A percentile compares a stretch with the other conserved stretches of the same genome.
phyloP scores from a whole-genome alignment of 1,284 basidiomycete genomes.

The Moniliella sp. region DNA sequence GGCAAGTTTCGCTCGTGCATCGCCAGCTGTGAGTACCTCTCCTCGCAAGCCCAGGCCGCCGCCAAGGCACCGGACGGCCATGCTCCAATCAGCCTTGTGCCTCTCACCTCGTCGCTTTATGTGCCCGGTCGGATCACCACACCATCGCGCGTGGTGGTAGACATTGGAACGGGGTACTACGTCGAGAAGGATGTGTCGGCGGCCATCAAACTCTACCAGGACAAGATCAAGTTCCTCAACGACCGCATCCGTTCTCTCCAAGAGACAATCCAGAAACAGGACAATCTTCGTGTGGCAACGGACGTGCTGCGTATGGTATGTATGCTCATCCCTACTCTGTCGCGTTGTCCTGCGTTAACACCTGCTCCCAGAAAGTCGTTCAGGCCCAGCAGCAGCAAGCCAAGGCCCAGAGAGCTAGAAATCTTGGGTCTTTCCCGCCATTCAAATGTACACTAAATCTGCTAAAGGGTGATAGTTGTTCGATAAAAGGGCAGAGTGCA shows the following conservation, averaged over 20 bases:
- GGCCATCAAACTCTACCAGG: constrained; percentile 21
- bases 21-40: constrained; percentile 53
- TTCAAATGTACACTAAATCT: too few species aligned
- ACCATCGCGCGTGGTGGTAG: constrained; percentile 67
- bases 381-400: not conserved
- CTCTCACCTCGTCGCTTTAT: constrained; percentile 78
- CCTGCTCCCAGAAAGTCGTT: constrained; percentile 1
- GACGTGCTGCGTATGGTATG: constrained; percentile 26
- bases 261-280: constrained; percentile 24
- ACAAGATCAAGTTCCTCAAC: constrained; percentile 21
- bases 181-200: constrained; percentile 57
- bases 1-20: constrained; percentile 72
- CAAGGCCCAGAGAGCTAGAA: not conserved
- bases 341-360: not conserved
- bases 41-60: too few species aligned
- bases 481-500: too few species aligned
- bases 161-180: constrained; percentile 88
- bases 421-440: not conserved
- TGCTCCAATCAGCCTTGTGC: constrained; percentile 68
- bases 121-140: constrained; percentile 73
- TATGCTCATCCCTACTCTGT: not conserved
- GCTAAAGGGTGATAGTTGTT: too few species aligned
- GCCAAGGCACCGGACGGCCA: too few species aligned
- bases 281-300: constrained; percentile 23
- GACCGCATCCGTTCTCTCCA: constrained; percentile 27